Conservation (phyloP, 768 basidiomycete genomes). For the Crepidotus variabilis region DNA sequence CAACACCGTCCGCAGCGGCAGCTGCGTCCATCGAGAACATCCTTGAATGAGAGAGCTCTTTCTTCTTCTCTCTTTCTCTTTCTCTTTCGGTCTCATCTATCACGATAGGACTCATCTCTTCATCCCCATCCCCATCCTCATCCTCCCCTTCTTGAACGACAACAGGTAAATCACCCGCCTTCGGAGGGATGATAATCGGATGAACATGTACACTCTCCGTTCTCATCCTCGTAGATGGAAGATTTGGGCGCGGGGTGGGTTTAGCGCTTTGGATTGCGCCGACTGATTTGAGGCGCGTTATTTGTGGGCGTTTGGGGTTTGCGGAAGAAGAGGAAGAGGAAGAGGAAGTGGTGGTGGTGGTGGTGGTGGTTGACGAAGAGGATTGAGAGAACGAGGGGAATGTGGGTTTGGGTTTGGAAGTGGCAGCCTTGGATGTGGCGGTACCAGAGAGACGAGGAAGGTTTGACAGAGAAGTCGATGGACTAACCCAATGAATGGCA, state of each 20-base stretch:
- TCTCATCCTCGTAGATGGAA: conserved; percentile 10
- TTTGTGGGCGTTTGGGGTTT: neutral
- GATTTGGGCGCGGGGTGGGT: conserved; percentile 29
- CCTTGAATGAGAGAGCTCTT: too few species aligned
- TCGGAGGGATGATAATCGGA: conserved; percentile 27
- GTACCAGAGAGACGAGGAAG: too few species aligned
- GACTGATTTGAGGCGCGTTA: conserved; percentile 31
- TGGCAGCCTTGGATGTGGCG: too few species aligned
- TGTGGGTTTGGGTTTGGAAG: too few species aligned
- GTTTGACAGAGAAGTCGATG: neutral
- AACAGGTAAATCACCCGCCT: conserved; percentile 19
- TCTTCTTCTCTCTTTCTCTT: too few species aligned
- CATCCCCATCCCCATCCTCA: too few species aligned
- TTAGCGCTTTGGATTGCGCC: conserved; percentile 31
- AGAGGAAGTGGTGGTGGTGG: too few species aligned
- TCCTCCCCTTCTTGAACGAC: conserved; percentile 19
- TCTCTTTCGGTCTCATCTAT: too few species aligned
- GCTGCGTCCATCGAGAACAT: neutral
- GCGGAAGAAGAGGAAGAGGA: too few species aligned
- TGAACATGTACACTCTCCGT: conserved; percentile 31
- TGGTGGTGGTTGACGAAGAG: too few species aligned
- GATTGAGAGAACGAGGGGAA: too few species aligned
- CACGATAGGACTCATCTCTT: too few species aligned
- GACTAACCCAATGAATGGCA: conserved; percentile 12
- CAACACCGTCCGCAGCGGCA: neutral